Evolutionary conservation across 176 grass and related monocot genomes (phyloP).

Genomic region (Oryza rufipogon): DNA sequence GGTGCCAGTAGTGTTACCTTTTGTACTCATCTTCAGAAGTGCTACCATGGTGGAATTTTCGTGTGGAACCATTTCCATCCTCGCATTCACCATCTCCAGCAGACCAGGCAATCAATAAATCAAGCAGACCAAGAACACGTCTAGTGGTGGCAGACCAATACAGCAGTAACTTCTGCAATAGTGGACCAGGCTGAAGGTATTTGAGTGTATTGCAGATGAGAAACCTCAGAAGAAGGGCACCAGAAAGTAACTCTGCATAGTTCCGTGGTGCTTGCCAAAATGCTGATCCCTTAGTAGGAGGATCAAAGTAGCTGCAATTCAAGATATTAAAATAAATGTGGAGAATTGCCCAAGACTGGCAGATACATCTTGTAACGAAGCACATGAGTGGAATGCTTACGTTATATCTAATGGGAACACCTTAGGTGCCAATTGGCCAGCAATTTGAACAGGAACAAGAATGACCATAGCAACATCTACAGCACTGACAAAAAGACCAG

Average conservation of each 20-base stretch:
- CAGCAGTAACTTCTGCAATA: slow-evolving; percentile 32
- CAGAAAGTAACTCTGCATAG: slow-evolving; percentile 35
- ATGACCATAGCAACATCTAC: slow-evolving; percentile 27
- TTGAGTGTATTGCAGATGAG: slow-evolving; percentile 37
- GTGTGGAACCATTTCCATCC: slow-evolving; percentile 24
- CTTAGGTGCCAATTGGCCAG: slow-evolving; percentile 19
- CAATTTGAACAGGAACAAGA: slow-evolving; percentile 46
- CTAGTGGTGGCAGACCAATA: slow-evolving; percentile 36
- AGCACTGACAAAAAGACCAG: neutral
- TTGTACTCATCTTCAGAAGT: slow-evolving; percentile 39
- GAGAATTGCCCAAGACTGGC: slow-evolving; percentile 8
- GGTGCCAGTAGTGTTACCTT: slow-evolving; percentile 31
- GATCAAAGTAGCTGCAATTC: slow-evolving; percentile 35
- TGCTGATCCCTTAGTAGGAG: slow-evolving; percentile 7
- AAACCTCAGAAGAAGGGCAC: slow-evolving; percentile 39
- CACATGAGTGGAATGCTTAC: slow-evolving; percentile 19
- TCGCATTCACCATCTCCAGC: slow-evolving; percentile 25
- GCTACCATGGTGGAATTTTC: slow-evolving; percentile 11
- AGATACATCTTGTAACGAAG: neutral
- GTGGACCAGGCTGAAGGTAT: slow-evolving; percentile 34
- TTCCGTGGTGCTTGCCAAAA: slow-evolving; percentile 35
- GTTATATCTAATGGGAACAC: slow-evolving; percentile 41
- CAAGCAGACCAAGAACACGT: slow-evolving; percentile 34
- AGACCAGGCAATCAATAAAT: slow-evolving; percentile 34
- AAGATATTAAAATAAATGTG: slow-evolving; percentile 15